Conservation (phyloP, 768 basidiomycete species). For the Lentinus brumalis region DNA sequence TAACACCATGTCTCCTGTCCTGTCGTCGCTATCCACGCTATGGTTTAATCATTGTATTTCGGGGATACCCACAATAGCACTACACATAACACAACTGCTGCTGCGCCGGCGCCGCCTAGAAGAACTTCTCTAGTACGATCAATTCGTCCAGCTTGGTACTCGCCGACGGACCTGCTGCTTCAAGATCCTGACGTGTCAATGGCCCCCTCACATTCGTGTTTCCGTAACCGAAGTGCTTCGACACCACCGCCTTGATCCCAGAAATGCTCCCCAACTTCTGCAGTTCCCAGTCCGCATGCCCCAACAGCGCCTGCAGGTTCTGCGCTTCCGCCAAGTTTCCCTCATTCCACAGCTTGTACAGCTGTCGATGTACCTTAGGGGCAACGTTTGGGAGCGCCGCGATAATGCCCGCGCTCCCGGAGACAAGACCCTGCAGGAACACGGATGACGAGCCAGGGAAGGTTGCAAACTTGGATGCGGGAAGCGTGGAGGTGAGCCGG, state of each 20-base stretch:
- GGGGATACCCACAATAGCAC: slow-evolving; percentile 6
- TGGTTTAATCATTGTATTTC: slow-evolving; percentile 8
- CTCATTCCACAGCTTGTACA: slow-evolving; percentile 52
- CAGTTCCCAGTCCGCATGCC: slow-evolving; percentile 67
- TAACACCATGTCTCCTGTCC: neutral
- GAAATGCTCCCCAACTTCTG: slow-evolving; percentile 67
- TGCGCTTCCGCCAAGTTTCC: slow-evolving; percentile 62
- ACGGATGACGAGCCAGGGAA: slow-evolving; percentile 77
- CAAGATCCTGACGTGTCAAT: slow-evolving; percentile 24
- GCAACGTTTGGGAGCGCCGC: slow-evolving; percentile 40
- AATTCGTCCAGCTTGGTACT: slow-evolving; percentile 29
- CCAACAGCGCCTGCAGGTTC: slow-evolving; percentile 59
- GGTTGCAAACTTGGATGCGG: slow-evolving; percentile 60
- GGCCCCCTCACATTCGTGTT: slow-evolving; percentile 34
- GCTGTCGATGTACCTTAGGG: slow-evolving; percentile 56
- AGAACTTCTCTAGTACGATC: slow-evolving; percentile 32
- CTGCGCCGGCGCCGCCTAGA: slow-evolving; percentile 11
- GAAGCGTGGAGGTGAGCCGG: slow-evolving; percentile 63
- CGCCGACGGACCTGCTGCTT: slow-evolving; percentile 16
- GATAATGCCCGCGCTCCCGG: slow-evolving; percentile 47
- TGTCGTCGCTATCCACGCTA: neutral
- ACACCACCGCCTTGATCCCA: slow-evolving; percentile 65
- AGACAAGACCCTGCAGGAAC: slow-evolving; percentile 48
- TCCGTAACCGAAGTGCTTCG: slow-evolving; percentile 68
- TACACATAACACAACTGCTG: neutral